Conservation (phyloP, 176 grass and related monocot species). For the Canna indica region DNA sequence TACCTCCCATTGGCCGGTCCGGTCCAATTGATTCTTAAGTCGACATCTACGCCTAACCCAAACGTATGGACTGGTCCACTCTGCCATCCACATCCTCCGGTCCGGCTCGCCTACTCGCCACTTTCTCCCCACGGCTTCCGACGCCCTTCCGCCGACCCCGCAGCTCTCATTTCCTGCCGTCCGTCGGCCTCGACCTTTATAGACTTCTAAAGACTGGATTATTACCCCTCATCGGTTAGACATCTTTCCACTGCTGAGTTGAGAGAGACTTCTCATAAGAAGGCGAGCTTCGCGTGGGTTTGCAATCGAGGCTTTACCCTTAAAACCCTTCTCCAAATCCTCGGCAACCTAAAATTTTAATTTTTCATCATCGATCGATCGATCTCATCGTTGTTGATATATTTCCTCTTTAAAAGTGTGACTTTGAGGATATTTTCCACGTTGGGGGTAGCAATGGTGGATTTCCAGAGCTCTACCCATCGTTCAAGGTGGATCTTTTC, state of each 20-base stretch:
- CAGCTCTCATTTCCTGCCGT: not conserved
- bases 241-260: not conserved
- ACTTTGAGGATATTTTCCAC: not conserved
- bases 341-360: not conserved
- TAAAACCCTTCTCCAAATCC: not conserved
- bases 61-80: too few relatives aligned
- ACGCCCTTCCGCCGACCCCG: not conserved
- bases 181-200: not conserved
- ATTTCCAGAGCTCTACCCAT: constrained; percentile 85
- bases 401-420: not conserved
- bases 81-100: too few relatives aligned
- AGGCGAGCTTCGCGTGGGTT: not conserved
- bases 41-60: too few relatives aligned
- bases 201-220: not conserved
- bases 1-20: too few relatives aligned
- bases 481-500: constrained; percentile 75
- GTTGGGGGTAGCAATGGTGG: constrained; percentile 31
- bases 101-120: too few relatives aligned
- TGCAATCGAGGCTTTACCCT: not conserved
- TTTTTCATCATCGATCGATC: not conserved
- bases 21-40: too few relatives aligned
- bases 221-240: not conserved
- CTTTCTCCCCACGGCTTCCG: too few relatives aligned
- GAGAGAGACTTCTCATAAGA: not conserved
- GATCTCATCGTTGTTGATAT: not conserved